Base-by-base conservation (phyloP, 2,329 filamentous ascomycete genomes). In the Penicillium sp. region DNA sequence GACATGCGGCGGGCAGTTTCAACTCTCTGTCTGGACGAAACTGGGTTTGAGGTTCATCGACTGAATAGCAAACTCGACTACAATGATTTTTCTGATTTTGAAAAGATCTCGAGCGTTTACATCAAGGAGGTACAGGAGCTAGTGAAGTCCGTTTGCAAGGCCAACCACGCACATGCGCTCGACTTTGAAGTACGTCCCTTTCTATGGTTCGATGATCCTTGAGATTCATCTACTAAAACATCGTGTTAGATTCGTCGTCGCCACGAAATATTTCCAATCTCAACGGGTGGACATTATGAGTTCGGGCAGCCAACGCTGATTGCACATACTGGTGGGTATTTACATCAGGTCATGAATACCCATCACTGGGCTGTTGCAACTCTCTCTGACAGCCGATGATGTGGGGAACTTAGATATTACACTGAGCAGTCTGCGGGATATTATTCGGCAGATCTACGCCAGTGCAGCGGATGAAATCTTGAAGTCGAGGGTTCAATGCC, bases 391-490 rank as follows among this genome's bases (percentile, higher is more conserved):
- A 42, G 18, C n/a, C n/a, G 18, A 16, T 16, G n/a, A 33, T 53
- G n/a, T n/a, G n/a, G n/a, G n/a, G n/a, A n/a, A n/a, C n/a, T 9
- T 24, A 53, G 51, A 53, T 38, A 46, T 42, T n/a, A 47, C 23
- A 35, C 40, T 43, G 42, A 28, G 45, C 23, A 28, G 26, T n/a
- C n/a, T n/a, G n/a, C n/a, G n/a, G 45, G 26, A 21, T 11, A 30
- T n/a, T n/a, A n/a, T n/a, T n/a, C n/a, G n/a, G n/a, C n/a, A n/a
- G n/a, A n/a, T n/a, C n/a, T n/a, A n/a, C n/a, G n/a, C 23, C 26
- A 28, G 45, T 21, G 26, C 21, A n/a, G 12, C n/a, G 45, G 45
- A 12, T 21, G 24, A 9, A 47, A 47, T 26, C 20, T 14, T 8
- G 26, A 47, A 47, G 26, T 47, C 20, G 23, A 24, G 26, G 9